Evolutionary conservation across 495 filamentous ascomycete species (phyloP), one percentile per base, ranked within the genome.

Genomic region (Aspergillus panamensis): DNA sequence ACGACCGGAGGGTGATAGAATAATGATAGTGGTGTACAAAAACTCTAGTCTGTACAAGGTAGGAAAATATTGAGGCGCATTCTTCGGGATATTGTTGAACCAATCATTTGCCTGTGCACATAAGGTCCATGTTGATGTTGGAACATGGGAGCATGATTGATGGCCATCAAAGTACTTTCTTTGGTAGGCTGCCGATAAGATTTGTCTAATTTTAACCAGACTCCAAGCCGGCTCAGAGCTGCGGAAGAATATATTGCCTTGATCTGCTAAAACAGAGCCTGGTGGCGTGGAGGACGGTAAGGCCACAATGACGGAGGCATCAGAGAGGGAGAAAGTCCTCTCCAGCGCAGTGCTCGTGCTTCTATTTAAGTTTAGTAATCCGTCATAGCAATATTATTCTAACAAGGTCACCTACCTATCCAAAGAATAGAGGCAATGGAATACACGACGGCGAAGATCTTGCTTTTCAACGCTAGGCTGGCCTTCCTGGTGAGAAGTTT

Each of bases 281-380:
- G 79, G 73, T 43, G 67, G 61, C 33, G 66, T 58, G 10, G 54
- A 59, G 16, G 71, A 68, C 9, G 82, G 82, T 60, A 88, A 74
- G 9, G 73, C 79, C 37, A 95, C 90, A 59, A 86, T 84, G 2
- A 86, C 80, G n/a, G 91, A 88, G 39, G 89, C 89, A 67, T 97
- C 93, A 1, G 89, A 91, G 67, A 97, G 94, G 5, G 93, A 95
- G 68, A 96, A 96, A 0, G 89, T 84, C 40, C 90, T 80, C 30
- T 86, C 84, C 50, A 91, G 81, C 14, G 90, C 87, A 73, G 92
- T 83, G 58, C 88, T 91, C 32, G 90, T 90, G 6, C 87, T 85
- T 63, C 92, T 94, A 45, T 37, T 7, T 33, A 3, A 13, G 12
- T n/a, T 14, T 52, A 14, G n/a, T 17, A 29, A 54, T 42, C 57